These are phyloP conservation scores for Musa acuminata DNA, from an alignment of 176 grass and related monocot species.

Conservation along the genomic window DNA sequence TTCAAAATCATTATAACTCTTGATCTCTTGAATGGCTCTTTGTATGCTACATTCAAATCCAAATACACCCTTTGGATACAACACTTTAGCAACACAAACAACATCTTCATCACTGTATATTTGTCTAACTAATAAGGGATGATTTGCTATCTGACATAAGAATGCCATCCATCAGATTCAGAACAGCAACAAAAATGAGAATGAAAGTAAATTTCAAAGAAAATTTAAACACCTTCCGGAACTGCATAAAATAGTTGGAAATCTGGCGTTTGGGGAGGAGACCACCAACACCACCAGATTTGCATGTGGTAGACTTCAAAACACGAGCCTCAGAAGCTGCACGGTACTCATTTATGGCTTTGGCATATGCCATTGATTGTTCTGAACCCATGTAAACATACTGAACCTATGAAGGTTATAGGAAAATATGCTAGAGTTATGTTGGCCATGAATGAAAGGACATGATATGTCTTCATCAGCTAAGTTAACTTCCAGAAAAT, in stretches of 20 bases:
- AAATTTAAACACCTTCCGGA: slow-evolving; percentile 57
- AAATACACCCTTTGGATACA: slow-evolving; percentile 90
- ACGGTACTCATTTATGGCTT: slow-evolving; percentile 70
- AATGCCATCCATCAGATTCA: slow-evolving; percentile 10
- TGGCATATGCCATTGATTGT: slow-evolving; percentile 56
- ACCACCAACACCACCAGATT: slow-evolving; percentile 31
- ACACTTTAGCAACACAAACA: slow-evolving; percentile 56
- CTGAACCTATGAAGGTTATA: slow-evolving; percentile 44
- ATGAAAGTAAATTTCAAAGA: slow-evolving; percentile 22
- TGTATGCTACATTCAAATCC: slow-evolving; percentile 90
- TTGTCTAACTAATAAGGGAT: slow-evolving; percentile 77
- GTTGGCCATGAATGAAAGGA: not conserved
- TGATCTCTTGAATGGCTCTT: slow-evolving; percentile 76
- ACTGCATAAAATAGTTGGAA: slow-evolving; percentile 92
- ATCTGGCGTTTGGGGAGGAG: slow-evolving; percentile 84
- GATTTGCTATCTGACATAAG: slow-evolving; percentile 72
- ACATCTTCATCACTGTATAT: slow-evolving; percentile 79
- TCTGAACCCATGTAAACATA: slow-evolving; percentile 65
- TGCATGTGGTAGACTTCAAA: slow-evolving; percentile 26
- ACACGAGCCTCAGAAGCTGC: slow-evolving; percentile 44
- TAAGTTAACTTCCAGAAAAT: not conserved
- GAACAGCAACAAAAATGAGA: slow-evolving; percentile 15
- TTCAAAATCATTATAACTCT: slow-evolving; percentile 78
- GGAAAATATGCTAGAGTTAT: not conserved
- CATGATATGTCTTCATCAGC: not conserved